Percentiles rank a stretch among this genome's conserved stretches.
phyloP scores from a whole-genome alignment of 2,329 filamentous ascomycete genomes.

The Calonectria leucothoes region DNA sequence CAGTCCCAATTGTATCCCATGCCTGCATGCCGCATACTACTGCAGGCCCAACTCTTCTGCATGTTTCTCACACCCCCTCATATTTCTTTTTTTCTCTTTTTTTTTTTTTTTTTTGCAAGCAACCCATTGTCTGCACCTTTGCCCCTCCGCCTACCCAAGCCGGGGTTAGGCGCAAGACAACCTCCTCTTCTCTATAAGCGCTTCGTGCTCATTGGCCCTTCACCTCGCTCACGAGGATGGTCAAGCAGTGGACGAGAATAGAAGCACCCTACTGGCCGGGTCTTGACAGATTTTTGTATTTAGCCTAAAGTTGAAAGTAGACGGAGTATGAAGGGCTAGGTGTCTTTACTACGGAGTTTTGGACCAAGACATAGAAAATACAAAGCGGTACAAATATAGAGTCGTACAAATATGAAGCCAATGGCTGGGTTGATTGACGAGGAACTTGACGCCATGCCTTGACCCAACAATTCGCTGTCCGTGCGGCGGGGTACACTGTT shows the following conservation, averaged over 20 bases:
- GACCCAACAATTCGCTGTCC: neutral
- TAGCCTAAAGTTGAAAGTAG: constrained; percentile 35
- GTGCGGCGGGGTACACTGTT: neutral
- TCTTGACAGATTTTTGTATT: constrained; percentile 26
- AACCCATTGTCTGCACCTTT: neutral
- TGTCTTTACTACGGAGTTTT: neutral
- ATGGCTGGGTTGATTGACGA: neutral
- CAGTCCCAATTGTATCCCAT: neutral
- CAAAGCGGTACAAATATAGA: neutral
- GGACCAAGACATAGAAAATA: constrained; percentile 1
- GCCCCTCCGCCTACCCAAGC: neutral
- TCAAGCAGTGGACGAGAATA: constrained; percentile 1
- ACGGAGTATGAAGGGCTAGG: neutral
- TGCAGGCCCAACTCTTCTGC: constrained; percentile 1
- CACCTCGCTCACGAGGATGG: constrained; percentile 30
- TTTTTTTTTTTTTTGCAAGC: neutral
- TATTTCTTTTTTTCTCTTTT: neutral
- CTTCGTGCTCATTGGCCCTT: constrained; percentile 35
- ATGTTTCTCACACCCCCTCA: neutral
- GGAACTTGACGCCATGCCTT: neutral
- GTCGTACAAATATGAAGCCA: too few relatives aligned
- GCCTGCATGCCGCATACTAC: neutral
- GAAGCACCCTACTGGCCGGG: constrained; percentile 31
- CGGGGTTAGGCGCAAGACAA: neutral
- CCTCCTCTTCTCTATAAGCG: constrained; percentile 38